Base-by-base conservation (phyloP, 192 early-diverging fungal genomes). In the Spizellomyces punctatus region DNA sequence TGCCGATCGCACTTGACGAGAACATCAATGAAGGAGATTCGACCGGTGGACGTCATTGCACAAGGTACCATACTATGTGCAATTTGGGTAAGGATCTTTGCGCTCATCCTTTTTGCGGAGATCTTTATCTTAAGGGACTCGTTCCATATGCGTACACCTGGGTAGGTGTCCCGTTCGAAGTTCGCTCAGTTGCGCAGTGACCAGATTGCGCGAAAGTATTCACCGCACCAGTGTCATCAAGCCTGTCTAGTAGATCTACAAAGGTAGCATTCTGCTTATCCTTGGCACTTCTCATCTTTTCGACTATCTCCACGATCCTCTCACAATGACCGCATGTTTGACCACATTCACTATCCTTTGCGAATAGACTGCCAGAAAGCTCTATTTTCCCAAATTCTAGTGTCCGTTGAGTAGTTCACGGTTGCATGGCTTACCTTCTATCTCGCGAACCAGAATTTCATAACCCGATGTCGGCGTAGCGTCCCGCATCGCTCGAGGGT, bases 111-210 rank as follows among this genome's bases (percentile, higher is more conserved):
- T 57, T 8, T 42, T 14, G 21, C 17, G 22, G 41, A 50, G 5
- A 16, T 5, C 41, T 16, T 71, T 27, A 27, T 21, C 21, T 63
- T 71, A 5, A 71, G 46, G 10, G 69, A 58, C 14, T 42, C 58
- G 48, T 71, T 71, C 69, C 69, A 71, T 36, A 71, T 63, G 27
- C 46, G 57, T n/a, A 71, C 69, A 19, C 69, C 67, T 69, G 27
- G 27, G 27, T 36, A 36, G 27, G 27, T 36, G 27, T 14, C 45
- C 5, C 6, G 6, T 41, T 4, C n/a, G 60, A 16, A 10, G 54
- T 6, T 56, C n/a, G 5, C 22, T 6, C 6, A 56, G 54, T 6
- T 56, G 54, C 54, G n/a, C 7, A 6, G 0, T 19, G 7, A 6
- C n/a, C 22, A 56, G 6, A 6, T n/a, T 19, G 22, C 7, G 6